These are phyloP conservation scores for Venturia asperata DNA, from an alignment of 2,329 filamentous ascomycete species.

Conservation along the genomic window DNA sequence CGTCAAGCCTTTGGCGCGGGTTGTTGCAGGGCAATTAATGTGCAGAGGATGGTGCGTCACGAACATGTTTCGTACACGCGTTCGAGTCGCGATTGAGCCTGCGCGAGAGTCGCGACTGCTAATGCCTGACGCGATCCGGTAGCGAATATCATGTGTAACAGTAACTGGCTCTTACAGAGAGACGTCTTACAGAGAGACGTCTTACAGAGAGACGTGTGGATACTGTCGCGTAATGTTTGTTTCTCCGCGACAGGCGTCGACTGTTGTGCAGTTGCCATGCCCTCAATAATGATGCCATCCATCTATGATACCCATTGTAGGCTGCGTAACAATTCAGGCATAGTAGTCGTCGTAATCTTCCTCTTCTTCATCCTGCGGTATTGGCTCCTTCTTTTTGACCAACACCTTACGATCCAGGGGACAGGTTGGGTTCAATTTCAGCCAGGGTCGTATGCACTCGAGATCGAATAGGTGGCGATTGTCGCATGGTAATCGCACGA, in stretches of 20 bases:
- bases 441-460: slow-evolving; percentile 58
- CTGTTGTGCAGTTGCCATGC: not conserved
- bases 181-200: no score
- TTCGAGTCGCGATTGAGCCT: not conserved
- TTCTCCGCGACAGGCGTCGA: not conserved
- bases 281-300: not conserved
- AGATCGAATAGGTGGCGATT: slow-evolving; percentile 56
- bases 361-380: slow-evolving; percentile 42
- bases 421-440: slow-evolving; percentile 57
- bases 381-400: slow-evolving; percentile 42
- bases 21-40: not conserved
- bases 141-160: not conserved
- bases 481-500: slow-evolving; percentile 56
- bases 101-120: not conserved
- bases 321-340: slow-evolving; percentile 9
- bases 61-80: not conserved
- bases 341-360: slow-evolving; percentile 40
- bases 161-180: no score
- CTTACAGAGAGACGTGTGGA: no score
- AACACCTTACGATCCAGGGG: slow-evolving; percentile 55
- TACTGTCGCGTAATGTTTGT: no score
- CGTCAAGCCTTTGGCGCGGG: not conserved
- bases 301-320: not conserved
- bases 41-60: not conserved
- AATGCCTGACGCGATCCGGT: not conserved